Evolutionary conservation across 1,284 basidiomycete species (phyloP), one percentile per base, ranked within the genome.

Genomic region (Marasmius tenuissimus): DNA sequence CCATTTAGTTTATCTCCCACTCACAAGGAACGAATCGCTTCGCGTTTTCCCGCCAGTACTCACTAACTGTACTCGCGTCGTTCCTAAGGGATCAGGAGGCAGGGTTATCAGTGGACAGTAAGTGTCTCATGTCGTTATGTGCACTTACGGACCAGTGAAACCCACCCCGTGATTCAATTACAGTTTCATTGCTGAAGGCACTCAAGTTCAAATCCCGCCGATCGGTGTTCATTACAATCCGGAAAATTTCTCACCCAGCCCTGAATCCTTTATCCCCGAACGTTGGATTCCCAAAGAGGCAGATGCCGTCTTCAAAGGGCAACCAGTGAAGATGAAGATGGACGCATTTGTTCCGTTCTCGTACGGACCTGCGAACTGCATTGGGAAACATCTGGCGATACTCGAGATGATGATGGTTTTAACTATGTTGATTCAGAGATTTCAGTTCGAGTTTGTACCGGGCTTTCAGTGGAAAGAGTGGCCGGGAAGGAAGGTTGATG

Each of bases 21-120:
- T 18, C n/a, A 20, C 40, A 33, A 81, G 80, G 27, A 78, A 78
- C 58, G 81, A 83, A 58, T 65, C 68, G 22, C 62, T 79, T 7
- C 75, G 78, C 7, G 68, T 78, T 6, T 66, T 70, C 16, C 76
- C 77, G 9, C 75, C 77, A 1, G 66, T 77, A 4, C 67, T 74
- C 7, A 71, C 70, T 34, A 70, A 75, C 7, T 70, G 70, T 16
- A 73, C 76, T 42, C 72, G 75, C 20, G 68, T 69, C 33, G 66
- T 68, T 4, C 68, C 70, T 11, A 59, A 38, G 49, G 69, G 69
- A 34, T 65, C 64, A 35, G 68, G 64, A 2, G 74, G 70, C 50
- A 68, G 66, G 52, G 62, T 68, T 33, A 65, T 75, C 45, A 74
- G 74, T 5, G 55, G 67, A 53, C 64, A 72, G 73, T 77, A 60